Evolutionary conservation across 192 early-diverging fungal species (phyloP), one percentile per base, ranked within the genome.

Genomic region (Coemansia sp.): DNA sequence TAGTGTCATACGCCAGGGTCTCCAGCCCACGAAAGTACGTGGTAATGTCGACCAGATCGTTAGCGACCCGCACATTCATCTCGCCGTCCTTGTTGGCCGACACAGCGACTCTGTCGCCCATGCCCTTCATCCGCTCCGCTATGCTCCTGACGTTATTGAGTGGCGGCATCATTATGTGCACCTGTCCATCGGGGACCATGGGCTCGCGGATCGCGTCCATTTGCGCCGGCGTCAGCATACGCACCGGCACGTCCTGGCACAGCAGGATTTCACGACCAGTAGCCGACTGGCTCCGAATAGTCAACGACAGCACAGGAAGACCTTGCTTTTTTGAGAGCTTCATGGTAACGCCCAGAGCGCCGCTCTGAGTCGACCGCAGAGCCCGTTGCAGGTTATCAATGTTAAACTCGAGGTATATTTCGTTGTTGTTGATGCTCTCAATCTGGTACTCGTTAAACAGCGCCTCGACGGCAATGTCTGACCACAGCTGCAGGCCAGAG

Each of bases 81-180:
- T 89, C 86, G 0, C 92, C 92, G 10, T 57, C 50, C 52, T 86
- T 80, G 63, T 92, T 94, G 7, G 87, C 90, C 4, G 87, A 83
- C 8, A 94, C 72, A 3, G 83, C 74, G 14, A 94, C 58, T 21
- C 83, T 78, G 8, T 85, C 83, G 4, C 83, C 72, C 40, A 91
- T 70, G 0, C 64, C 52, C 52, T 87, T 88, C 62, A 91, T 84
- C 1, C 90, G 77, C 29, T 90, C 84, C 3, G 83, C 81, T 18
- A 92, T 83, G 27, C 80, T 83, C 15, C 83, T 72, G n/a, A 94
- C 62, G 53, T 70, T 81, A 36, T 74, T 67, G n/a, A 94, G 60
- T 9, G 83, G 83, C 9, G 92, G 92, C 54, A 92, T 76, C 80
- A 92, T 86, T 38, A 94, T 88, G 42, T 91, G 87, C 26, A 90